Evolutionary conservation across 352 stramenopile species (phyloP).

Genomic region (Peronosclerospora sorghi): DNA sequence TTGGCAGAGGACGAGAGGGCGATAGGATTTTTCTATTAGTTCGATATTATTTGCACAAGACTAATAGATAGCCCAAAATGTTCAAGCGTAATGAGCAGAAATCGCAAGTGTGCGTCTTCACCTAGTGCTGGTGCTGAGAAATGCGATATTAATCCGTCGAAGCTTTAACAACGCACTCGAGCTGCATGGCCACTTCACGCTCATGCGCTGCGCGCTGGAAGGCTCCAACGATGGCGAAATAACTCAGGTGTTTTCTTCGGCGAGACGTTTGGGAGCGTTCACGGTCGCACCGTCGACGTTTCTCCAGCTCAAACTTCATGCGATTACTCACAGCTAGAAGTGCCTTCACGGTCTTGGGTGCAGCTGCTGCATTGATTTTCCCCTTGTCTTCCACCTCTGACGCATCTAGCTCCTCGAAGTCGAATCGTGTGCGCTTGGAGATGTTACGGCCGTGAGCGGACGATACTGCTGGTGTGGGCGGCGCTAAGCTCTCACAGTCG

Average conservation of each 20-base stretch:
- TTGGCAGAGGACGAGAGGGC: neutral
- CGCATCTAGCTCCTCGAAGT: slow-evolving; percentile 24
- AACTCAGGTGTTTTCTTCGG: slow-evolving; percentile 64
- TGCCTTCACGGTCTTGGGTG: slow-evolving; percentile 33
- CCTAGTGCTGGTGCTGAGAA: slow-evolving; percentile 7
- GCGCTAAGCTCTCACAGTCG: slow-evolving; percentile 56
- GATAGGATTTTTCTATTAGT: slow-evolving; percentile 17
- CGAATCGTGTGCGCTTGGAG: slow-evolving; percentile 51
- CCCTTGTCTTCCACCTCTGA: slow-evolving; percentile 18
- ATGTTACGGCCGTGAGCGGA: slow-evolving; percentile 31
- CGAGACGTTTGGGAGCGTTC: slow-evolving; percentile 35
- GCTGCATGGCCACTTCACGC: slow-evolving; percentile 33
- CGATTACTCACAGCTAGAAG: slow-evolving; percentile 60
- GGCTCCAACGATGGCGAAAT: slow-evolving; percentile 67
- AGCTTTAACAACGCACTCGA: slow-evolving; percentile 27
- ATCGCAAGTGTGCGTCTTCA: slow-evolving; percentile 1
- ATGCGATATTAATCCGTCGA: slow-evolving; percentile 17
- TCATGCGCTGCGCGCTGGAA: slow-evolving; percentile 72
- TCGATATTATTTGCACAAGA: slow-evolving; percentile 35
- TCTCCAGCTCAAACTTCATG: slow-evolving; percentile 67
- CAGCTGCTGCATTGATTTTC: slow-evolving; percentile 5
- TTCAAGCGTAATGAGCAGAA: neutral
- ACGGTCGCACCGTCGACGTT: slow-evolving; percentile 33
- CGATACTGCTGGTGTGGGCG: slow-evolving; percentile 58
- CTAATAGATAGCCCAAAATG: slow-evolving; percentile 31